Base-by-base conservation (phyloP, 1,284 basidiomycete genomes). In the Mycena sp. region DNA sequence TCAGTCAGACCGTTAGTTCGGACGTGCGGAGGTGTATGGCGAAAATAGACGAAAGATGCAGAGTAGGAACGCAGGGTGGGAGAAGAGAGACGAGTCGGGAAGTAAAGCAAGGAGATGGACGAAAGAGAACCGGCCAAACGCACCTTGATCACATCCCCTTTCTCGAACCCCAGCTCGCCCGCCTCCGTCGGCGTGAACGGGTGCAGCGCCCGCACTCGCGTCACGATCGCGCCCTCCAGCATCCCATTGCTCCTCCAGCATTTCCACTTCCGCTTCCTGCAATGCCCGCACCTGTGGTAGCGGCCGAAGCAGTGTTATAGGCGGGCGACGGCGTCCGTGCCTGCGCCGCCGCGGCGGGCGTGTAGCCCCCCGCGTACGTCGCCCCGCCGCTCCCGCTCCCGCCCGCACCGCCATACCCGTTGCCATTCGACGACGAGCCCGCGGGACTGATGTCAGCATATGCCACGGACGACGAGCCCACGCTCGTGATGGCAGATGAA, bases 111-210 rank as follows among this genome's bases (percentile, higher is more conserved):
- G 14, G 32, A 35, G 14, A n/a, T n/a, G n/a, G n/a, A n/a, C n/a
- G 21, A 19, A 44, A 44, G 7, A 54, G 30, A 43, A 16, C 5
- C n/a, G n/a, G 19, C 19, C 5, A 32, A 40, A 52, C 53, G 5
- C 38, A 96, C 97, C 70, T 96, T 96, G 80, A 99, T 96, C 55
- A 98, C 83, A 71, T 99, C 98, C 3, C 96, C 98, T 69, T 93
- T 93, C 60, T 93, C 89, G 74, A 99, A 98, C 1, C 90, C 89
- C 6, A 99, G 84, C 77, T 99, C 98, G 14, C 96, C 97, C 0
- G 90, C 86, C 73, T 98, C 95, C 0, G 90, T 89, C 0, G 96
- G 91, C 46, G 92, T 88, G 72, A 99, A 99, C 2, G 92, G 88
- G 75, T 98, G 96, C 67, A 99, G 74, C 0, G 97, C 98, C 17